Evolutionary conservation across 1,284 basidiomycete species (phyloP).

Genomic region (Tranzscheliella williamsii): DNA sequence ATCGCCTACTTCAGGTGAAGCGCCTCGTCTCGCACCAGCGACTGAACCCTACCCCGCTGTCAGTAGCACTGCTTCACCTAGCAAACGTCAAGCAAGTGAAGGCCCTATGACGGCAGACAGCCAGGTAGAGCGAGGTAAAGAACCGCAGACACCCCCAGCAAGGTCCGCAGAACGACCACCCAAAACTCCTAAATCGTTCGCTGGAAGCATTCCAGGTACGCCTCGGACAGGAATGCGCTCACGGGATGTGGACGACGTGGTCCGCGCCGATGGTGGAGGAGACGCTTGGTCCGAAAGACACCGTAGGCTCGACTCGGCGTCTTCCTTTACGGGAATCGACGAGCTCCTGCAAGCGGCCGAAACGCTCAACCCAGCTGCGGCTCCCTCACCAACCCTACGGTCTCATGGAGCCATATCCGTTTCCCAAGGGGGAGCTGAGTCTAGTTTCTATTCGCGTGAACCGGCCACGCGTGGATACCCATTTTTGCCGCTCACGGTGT

Average conservation of each 20-base stretch:
- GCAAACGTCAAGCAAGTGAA: conserved; percentile 41
- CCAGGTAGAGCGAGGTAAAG: conserved; percentile 4
- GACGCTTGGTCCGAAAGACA: conserved; percentile 31
- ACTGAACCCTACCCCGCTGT: conserved; percentile 16
- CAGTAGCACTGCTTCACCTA: conserved; percentile 15
- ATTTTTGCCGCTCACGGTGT: conserved; percentile 23
- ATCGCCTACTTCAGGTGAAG: conserved; percentile 1
- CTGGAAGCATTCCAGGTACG: conserved; percentile 21
- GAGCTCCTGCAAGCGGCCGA: conserved; percentile 59
- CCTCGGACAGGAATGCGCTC: conserved; percentile 30
- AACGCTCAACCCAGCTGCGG: conserved; percentile 48
- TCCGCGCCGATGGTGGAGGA: conserved; percentile 21
- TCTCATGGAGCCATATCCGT: conserved; percentile 9
- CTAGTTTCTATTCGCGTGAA: conserved; percentile 19
- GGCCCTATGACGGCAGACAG: conserved; percentile 23
- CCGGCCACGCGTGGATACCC: conserved; percentile 13
- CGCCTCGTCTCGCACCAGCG: conserved; percentile 8
- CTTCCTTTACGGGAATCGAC: conserved; percentile 55
- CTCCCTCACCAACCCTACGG: conserved; percentile 21
- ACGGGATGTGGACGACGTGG: conserved; percentile 23
- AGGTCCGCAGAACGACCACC: conserved; percentile 27
- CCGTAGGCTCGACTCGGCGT: conserved; percentile 28
- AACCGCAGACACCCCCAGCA: conserved; percentile 25
- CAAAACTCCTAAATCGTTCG: conserved; percentile 30
- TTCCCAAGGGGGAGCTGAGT: conserved; percentile 12